These are phyloP conservation scores for Podila epigama DNA, from an alignment of 192 early-diverging fungal species.

Conservation along the genomic window DNA sequence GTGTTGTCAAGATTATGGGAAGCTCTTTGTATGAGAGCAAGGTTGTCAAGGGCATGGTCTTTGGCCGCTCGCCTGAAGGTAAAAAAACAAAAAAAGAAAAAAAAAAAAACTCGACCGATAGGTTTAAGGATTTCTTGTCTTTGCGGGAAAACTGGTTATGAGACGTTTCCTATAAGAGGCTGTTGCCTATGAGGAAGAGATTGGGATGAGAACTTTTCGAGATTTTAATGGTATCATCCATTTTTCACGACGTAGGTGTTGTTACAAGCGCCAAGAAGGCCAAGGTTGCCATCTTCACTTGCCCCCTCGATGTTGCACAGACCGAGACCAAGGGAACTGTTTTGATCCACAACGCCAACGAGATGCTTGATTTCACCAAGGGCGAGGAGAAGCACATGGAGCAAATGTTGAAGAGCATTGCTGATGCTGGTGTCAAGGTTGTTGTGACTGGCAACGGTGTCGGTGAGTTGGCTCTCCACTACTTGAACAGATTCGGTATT, in stretches of 20 bases:
- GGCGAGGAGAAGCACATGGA: constrained; percentile 95
- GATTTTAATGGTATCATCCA: too few species aligned
- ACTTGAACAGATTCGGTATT: constrained; percentile 90
- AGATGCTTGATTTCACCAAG: constrained; percentile 97
- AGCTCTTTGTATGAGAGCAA: constrained; percentile 86
- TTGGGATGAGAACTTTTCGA: too few species aligned
- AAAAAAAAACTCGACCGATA: neutral
- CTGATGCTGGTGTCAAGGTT: constrained; percentile 90
- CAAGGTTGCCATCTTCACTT: constrained; percentile 95
- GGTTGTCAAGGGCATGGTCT: constrained; percentile 97
- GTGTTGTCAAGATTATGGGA: constrained; percentile 98
- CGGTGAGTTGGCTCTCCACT: constrained; percentile 96
- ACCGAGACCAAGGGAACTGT: constrained; percentile 99
- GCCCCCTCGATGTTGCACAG: constrained; percentile 89
- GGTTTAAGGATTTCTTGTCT: too few species aligned
- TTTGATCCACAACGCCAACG: constrained; percentile 92
- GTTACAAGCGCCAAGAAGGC: constrained; percentile 77
- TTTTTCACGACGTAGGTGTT: constrained; percentile 53
- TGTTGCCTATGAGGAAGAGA: too few species aligned
- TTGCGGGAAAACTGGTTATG: too few species aligned
- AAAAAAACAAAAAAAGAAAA: neutral
- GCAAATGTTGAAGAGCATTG: constrained; percentile 85
- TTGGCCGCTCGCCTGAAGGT: constrained; percentile 92
- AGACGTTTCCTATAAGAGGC: too few species aligned
- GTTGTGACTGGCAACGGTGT: constrained; percentile 88